These are phyloP conservation scores for Gomphus bonarii DNA, from an alignment of 1,284 basidiomycete genomes.

Conservation along the genomic window DNA sequence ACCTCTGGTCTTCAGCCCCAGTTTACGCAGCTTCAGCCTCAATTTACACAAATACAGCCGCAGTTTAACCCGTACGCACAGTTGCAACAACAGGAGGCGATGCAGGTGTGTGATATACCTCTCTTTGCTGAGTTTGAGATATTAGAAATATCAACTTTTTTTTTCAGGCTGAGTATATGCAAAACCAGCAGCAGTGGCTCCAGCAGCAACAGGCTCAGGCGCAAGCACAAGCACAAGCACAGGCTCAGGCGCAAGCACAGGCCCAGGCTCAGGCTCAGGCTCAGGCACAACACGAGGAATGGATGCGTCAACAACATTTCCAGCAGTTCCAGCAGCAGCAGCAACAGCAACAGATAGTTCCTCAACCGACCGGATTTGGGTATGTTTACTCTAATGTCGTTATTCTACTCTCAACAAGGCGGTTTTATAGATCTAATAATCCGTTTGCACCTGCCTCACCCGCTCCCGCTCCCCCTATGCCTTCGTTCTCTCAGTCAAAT, in stretches of 20 bases:
- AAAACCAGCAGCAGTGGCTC: constrained; percentile 62
- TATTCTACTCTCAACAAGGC: not conserved
- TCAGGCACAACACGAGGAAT: constrained; percentile 58
- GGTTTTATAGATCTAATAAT: constrained; percentile 74
- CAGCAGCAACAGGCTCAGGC: no score
- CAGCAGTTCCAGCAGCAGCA: constrained; percentile 35
- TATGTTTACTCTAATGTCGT: constrained; percentile 19
- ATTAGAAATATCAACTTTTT: constrained; percentile 5
- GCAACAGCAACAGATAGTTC: constrained; percentile 33
- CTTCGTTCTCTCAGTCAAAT: constrained; percentile 23
- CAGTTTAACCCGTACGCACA: constrained; percentile 95
- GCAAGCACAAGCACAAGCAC: no score
- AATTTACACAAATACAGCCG: constrained; percentile 62
- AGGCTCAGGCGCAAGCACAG: no score
- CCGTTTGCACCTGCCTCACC: constrained; percentile 62
- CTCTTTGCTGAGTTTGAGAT: not conserved
- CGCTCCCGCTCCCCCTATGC: constrained; percentile 26
- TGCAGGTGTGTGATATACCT: constrained; percentile 34
- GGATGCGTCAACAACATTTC: constrained; percentile 57
- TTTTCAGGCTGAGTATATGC: constrained; percentile 53
- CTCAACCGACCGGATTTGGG: constrained; percentile 69
- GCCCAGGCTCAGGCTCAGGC: constrained; percentile 30
- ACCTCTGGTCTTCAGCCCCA: constrained; percentile 49
- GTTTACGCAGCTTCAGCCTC: constrained; percentile 31
- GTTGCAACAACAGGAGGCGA: constrained; percentile 74